These are phyloP conservation scores for Glonium stellatum DNA, from an alignment of 495 filamentous ascomycete genomes.

Conservation along the genomic window DNA sequence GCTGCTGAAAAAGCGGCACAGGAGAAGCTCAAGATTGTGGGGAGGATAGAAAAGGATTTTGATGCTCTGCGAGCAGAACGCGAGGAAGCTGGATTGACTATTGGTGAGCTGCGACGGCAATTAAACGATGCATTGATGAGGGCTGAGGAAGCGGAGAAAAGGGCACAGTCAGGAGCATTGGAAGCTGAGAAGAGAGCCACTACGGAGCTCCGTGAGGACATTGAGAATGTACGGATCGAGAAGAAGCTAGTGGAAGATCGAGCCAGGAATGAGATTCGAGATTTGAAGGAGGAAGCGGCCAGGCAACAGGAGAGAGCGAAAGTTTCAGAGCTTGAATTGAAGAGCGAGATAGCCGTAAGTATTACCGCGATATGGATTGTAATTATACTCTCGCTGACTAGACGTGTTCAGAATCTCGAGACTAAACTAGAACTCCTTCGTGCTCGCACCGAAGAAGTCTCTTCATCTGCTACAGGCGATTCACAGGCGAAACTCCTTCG, in stretches of 20 bases:
- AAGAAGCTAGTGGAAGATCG: conserved; percentile 66
- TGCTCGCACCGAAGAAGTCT: conserved; percentile 79
- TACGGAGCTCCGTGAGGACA: conserved; percentile 63
- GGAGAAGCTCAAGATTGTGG: conserved; percentile 59
- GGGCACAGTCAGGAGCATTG: conserved; percentile 59
- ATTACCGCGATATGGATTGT: not conserved
- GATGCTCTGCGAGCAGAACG: conserved; percentile 58
- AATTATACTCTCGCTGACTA: conserved; percentile 6
- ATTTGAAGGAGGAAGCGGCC: conserved; percentile 63
- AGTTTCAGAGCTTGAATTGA: conserved; percentile 69
- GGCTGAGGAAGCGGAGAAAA: conserved; percentile 60
- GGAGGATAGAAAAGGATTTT: conserved; percentile 63
- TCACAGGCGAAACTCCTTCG: conserved; percentile 83
- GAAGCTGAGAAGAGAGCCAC: conserved; percentile 62
- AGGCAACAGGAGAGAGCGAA: conserved; percentile 67
- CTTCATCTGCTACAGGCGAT: conserved; percentile 72
- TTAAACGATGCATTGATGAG: conserved; percentile 61
- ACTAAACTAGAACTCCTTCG: conserved; percentile 85
- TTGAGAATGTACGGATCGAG: conserved; percentile 67
- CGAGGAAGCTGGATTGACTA: conserved; percentile 56
- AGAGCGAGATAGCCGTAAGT: conserved; percentile 62
- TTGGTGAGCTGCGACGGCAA: conserved; percentile 63
- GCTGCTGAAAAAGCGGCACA: conserved; percentile 29
- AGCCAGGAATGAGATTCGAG: conserved; percentile 58
- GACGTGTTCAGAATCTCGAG: conserved; percentile 58